Evolutionary conservation across 768 basidiomycete species (phyloP).

Genomic region (Rhodocollybia butyracea): DNA sequence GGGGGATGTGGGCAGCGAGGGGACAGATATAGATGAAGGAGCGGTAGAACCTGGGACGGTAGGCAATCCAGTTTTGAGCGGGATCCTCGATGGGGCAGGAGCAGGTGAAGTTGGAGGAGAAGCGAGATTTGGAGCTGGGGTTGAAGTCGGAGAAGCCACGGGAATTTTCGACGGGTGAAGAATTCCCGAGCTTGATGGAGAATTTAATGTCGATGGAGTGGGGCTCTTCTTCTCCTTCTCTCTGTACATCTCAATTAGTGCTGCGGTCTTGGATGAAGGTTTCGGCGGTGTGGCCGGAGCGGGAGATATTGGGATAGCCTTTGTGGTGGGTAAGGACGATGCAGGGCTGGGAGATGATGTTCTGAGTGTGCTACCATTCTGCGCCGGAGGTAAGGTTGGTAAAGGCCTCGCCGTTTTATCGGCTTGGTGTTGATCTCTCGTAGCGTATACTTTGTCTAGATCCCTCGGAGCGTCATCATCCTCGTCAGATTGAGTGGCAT

Average conservation of each 20-base stretch:
- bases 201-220: constrained; percentile 26
- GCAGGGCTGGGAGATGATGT: neutral
- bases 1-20: constrained; percentile 16
- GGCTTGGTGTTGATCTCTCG: neutral
- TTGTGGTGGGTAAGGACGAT: neutral
- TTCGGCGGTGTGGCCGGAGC: neutral
- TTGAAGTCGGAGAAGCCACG: no score
- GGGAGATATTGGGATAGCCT: neutral
- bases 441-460: neutral
- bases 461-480: constrained; percentile 22
- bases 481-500: constrained; percentile 11
- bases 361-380: neutral
- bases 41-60: constrained; percentile 13
- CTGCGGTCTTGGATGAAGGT: constrained; percentile 58
- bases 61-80: constrained; percentile 26
- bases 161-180: constrained; percentile 18
- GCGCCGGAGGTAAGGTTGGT: constrained; percentile 17
- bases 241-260: constrained; percentile 84
- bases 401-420: constrained; percentile 18
- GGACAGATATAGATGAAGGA: constrained; percentile 1
- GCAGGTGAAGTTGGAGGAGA: constrained; percentile 12
- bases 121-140: constrained; percentile 8
- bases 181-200: constrained; percentile 5
- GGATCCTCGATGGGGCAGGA: constrained; percentile 38
- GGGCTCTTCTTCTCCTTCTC: constrained; percentile 55